phyloP scores from a whole-genome alignment of 2,329 filamentous ascomycete genomes.

The Fusarium succisae region DNA sequence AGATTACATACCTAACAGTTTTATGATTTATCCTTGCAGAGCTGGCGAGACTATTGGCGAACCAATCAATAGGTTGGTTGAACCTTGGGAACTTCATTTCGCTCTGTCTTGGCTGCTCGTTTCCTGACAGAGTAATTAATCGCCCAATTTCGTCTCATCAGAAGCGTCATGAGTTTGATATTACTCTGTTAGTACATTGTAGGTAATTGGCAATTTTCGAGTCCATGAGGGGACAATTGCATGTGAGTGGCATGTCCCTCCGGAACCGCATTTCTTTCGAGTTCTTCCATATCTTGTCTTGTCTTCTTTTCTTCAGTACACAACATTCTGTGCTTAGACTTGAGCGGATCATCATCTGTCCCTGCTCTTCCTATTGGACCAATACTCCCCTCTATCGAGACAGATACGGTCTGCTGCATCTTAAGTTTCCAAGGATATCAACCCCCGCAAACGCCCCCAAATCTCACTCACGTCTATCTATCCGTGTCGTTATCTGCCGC shows the following conservation, averaged over 20 bases:
- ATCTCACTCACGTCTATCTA: conserved; percentile 25
- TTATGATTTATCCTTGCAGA: background rate
- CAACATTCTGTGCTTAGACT: conserved; percentile 14
- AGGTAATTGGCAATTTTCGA: background rate
- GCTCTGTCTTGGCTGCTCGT: conserved; percentile 24
- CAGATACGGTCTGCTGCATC: conserved; percentile 31
- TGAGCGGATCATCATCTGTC: conserved; percentile 11
- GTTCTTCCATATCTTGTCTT: background rate
- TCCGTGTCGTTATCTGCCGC: conserved; percentile 14
- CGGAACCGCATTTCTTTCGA: background rate
- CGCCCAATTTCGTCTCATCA: conserved; percentile 9
- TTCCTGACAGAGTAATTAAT: conserved; percentile 25
- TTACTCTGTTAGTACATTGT: background rate
- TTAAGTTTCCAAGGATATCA: conserved; percentile 22
- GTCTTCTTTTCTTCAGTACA: background rate
- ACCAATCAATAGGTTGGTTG: conserved; percentile 25
- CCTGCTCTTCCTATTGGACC: conserved; percentile 18
- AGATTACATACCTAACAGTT: background rate
- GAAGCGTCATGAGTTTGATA: conserved; percentile 18
- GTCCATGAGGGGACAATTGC: background rate
- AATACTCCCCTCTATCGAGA: conserved; percentile 2
- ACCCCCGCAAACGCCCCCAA: conserved; percentile 30
- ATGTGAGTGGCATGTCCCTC: background rate
- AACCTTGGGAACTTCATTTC: conserved; percentile 18
- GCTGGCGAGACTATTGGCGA: conserved; percentile 18